Conservation (phyloP, 2,329 filamentous ascomycete species). For the Claviceps monticola region DNA sequence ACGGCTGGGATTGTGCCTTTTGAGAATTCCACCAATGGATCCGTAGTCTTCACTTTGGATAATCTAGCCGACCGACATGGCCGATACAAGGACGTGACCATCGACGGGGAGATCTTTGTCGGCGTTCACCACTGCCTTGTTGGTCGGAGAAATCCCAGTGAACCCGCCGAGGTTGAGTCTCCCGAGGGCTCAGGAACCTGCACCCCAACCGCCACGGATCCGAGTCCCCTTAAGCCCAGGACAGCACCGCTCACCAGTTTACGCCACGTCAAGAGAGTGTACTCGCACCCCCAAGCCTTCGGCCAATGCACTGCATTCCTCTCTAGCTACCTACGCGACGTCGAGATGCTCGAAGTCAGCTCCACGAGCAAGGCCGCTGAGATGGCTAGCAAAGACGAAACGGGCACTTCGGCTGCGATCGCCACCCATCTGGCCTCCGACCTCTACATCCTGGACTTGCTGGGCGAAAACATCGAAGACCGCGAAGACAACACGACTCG, state of each 20-base stretch:
- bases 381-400: constrained; percentile 47
- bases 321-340: constrained; percentile 49
- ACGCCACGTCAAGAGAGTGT: constrained; percentile 56
- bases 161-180: constrained; percentile 16
- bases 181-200: constrained; percentile 27
- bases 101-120: constrained; percentile 76
- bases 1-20: constrained; percentile 77
- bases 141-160: constrained; percentile 28
- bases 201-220: constrained; percentile 35
- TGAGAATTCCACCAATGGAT: constrained; percentile 92
- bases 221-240: constrained; percentile 29
- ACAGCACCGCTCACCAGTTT: constrained; percentile 37
- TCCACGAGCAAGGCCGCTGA: constrained; percentile 79
- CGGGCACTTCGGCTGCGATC: constrained; percentile 59
- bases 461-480: constrained; percentile 61
- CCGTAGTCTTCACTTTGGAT: constrained; percentile 81
- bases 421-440: constrained; percentile 61
- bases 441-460: constrained; percentile 51
- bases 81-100: constrained; percentile 52
- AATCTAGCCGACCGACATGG: constrained; percentile 63
- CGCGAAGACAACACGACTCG: constrained; percentile 62
- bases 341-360: constrained; percentile 71
- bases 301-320: constrained; percentile 78
- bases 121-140: constrained; percentile 81
- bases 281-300: constrained; percentile 92